These are phyloP conservation scores for Metschnikowia vanudenii DNA, from an alignment of 805 yeast genomes.

Conservation along the genomic window DNA sequence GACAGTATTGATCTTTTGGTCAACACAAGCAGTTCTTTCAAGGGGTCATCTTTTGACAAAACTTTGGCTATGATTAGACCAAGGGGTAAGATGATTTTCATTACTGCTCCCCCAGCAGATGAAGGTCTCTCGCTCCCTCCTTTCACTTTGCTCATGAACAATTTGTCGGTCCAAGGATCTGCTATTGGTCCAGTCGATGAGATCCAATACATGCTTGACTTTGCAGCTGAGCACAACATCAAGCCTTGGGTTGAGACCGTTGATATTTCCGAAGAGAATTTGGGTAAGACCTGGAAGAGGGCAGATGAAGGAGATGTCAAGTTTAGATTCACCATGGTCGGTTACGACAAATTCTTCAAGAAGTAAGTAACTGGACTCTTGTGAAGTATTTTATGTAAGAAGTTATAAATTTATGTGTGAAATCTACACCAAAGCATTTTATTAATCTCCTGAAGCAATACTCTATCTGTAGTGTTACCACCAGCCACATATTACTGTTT, in stretches of 20 bases:
- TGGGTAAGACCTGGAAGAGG: constrained; percentile 18
- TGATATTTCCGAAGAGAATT: constrained; percentile 18
- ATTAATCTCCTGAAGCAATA: too few species aligned
- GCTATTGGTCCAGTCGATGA: constrained; percentile 18
- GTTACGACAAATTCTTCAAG: constrained; percentile 21
- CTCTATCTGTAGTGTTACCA: too few species aligned
- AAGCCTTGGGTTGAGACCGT: constrained; percentile 21
- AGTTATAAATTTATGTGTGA: too few species aligned
- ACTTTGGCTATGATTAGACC: constrained; percentile 16
- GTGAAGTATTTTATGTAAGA: too few species aligned
- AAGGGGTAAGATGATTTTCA: constrained; percentile 18
- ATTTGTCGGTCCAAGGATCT: constrained; percentile 18
- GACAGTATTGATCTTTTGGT: constrained; percentile 17
- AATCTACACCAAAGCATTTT: too few species aligned
- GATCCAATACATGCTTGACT: constrained; percentile 19
- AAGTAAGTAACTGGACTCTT: too few species aligned
- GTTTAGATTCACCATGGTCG: constrained; percentile 20
- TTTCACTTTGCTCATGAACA: constrained; percentile 12
- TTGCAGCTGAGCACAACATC: constrained; percentile 20
- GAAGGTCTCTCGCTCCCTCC: constrained; percentile 15
- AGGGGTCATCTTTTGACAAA: constrained; percentile 20
- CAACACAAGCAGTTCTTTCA: constrained; percentile 19
- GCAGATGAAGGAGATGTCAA: constrained; percentile 18
- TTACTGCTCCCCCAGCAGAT: constrained; percentile 17
- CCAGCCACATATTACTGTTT: too few species aligned